Evolutionary conservation across 1,284 basidiomycete species (phyloP).

Genomic region (Tilletia walkeri): DNA sequence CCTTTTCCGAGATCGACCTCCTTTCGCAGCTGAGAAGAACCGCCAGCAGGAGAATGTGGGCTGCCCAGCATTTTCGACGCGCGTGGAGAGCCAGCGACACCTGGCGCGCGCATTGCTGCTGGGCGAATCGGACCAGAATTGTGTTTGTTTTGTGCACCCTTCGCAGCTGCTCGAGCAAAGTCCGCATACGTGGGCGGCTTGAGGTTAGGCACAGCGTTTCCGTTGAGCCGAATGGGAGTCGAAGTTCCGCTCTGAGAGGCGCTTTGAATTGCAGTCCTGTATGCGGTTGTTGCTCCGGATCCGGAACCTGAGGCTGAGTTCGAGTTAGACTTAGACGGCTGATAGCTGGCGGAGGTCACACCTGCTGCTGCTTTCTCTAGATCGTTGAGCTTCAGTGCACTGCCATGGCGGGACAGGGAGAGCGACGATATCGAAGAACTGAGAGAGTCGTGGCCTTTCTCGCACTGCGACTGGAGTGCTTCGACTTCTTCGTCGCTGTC

Average conservation of each 20-base stretch:
- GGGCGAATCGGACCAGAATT: not conserved
- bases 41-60: not conserved
- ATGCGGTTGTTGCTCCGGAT: slow-evolving; percentile 6
- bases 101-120: not conserved
- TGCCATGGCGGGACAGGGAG: slow-evolving; percentile 7
- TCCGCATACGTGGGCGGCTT: slow-evolving; percentile 9
- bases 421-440: slow-evolving; percentile 12
- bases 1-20: not conserved
- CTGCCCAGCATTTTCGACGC: no score
- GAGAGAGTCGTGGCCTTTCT: not conserved
- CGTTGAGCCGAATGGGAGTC: not conserved
- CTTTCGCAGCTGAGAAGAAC: not conserved
- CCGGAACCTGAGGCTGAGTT: not conserved
- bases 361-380: slow-evolving; percentile 7
- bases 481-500: slow-evolving; percentile 5
- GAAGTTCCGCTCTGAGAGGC: not conserved
- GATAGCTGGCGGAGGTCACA: not conserved
- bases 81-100: not conserved
- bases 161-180: slow-evolving; percentile 2
- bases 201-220: not conserved
- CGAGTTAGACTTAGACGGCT: not conserved
- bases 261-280: slow-evolving; percentile 10
- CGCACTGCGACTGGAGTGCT: not conserved
- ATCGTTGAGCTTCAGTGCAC: not conserved
- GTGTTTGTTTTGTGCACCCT: not conserved